Conservation (phyloP, 371 early-diverging fungal genomes). For the Mucor mucedo region DNA sequence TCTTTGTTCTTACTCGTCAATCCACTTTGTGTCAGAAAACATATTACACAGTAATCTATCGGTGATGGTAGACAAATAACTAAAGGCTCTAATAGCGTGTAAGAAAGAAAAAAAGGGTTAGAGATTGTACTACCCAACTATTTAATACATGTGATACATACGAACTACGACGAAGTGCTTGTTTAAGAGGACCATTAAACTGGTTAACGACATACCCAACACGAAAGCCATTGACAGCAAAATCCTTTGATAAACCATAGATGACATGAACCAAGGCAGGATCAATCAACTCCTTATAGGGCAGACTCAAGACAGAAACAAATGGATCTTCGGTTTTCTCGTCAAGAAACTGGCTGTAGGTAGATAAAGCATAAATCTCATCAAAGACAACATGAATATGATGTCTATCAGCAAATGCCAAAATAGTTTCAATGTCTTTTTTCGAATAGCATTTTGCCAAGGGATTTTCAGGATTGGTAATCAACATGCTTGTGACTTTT, state of each 20-base stretch:
- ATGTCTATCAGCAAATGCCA: conserved; percentile 65
- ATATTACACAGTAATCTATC: conserved; percentile 62
- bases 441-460: conserved; percentile 60
- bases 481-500: conserved; percentile 55
- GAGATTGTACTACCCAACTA: neutral
- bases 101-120: neutral
- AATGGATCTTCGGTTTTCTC: conserved; percentile 13
- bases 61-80: conserved; percentile 57
- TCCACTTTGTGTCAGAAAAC: conserved; percentile 57
- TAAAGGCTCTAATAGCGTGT: conserved; percentile 44
- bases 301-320: conserved; percentile 51
- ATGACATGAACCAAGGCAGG: conserved; percentile 69
- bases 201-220: conserved; percentile 70
- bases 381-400: conserved; percentile 77
- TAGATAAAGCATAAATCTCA: conserved; percentile 83
- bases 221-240: conserved; percentile 74
- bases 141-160: conserved; percentile 13
- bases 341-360: conserved; percentile 47
- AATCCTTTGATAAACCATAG: conserved; percentile 83
- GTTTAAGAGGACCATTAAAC: conserved; percentile 55
- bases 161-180: conserved; percentile 47
- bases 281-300: conserved; percentile 63
- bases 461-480: conserved; percentile 79
- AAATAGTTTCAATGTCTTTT: conserved; percentile 55
- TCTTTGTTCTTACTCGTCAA: conserved; percentile 49